Conservation (phyloP, 176 grass and related monocot genomes). For the Hyparrhenia diplandra region DNA sequence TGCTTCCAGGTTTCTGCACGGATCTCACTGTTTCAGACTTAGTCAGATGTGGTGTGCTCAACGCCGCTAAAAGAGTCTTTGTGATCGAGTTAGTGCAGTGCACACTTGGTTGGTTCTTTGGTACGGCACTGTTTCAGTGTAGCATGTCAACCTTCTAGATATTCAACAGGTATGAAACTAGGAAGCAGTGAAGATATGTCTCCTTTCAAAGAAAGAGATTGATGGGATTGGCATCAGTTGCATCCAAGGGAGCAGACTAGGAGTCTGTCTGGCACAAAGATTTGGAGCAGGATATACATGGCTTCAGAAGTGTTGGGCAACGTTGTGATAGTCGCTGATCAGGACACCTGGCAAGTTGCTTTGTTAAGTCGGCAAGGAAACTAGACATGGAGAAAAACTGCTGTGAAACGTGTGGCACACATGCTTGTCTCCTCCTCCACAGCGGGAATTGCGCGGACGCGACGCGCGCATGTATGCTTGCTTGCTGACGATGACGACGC, state of each 20-base stretch:
- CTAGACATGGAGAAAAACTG: not conserved
- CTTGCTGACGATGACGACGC: not conserved
- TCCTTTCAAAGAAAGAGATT: conserved; percentile 20
- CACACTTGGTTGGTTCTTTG: not conserved
- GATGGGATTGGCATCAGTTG: not conserved
- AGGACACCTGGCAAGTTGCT: not conserved
- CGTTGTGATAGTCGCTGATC: not conserved
- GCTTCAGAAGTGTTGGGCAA: not conserved
- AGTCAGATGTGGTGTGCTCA: not conserved
- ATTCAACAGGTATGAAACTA: conserved; percentile 35
- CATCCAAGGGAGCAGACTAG: not conserved
- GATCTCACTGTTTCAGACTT: conserved; percentile 13
- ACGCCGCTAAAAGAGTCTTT: not conserved
- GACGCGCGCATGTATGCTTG: not conserved
- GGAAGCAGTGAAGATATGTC: conserved; percentile 25
- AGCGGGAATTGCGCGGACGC: not conserved
- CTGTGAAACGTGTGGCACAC: not conserved
- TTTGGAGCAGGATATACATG: not conserved
- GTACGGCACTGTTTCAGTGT: not conserved
- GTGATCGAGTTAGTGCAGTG: not conserved
- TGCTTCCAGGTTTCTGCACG: conserved; percentile 2
- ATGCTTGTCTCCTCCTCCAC: not conserved
- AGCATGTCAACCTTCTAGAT: conserved; percentile 3
- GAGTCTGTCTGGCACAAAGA: not conserved
- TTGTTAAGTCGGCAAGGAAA: not conserved